phyloP scores from a whole-genome alignment of 192 early-diverging fungal species.

The Endogone sp. region DNA sequence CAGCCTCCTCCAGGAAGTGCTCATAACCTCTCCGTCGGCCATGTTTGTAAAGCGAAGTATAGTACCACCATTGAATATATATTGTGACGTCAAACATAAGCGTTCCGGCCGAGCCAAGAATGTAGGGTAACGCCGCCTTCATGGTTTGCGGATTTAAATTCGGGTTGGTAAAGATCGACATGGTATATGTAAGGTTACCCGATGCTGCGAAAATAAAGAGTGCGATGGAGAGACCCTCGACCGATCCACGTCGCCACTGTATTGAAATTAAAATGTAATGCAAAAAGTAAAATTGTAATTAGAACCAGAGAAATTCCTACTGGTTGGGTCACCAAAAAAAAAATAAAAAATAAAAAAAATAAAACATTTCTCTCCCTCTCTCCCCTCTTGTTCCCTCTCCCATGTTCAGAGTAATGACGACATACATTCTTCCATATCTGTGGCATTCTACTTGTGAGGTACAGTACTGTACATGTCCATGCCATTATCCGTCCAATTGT shows the following conservation, averaged over 20 bases:
- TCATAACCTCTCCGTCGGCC: background rate
- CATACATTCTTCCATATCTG: slow-evolving; percentile 69
- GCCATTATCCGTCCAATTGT: slow-evolving; percentile 57
- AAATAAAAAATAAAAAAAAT: too few relatives aligned
- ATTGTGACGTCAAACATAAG: slow-evolving; percentile 68
- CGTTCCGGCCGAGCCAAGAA: slow-evolving; percentile 70
- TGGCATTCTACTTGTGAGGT: slow-evolving; percentile 68
- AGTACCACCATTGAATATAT: slow-evolving; percentile 46
- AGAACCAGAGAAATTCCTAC: too few relatives aligned
- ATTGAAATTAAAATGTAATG: slow-evolving; percentile 19
- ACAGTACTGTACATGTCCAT: slow-evolving; percentile 62
- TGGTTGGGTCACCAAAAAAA: too few relatives aligned
- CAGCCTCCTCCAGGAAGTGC: too few relatives aligned
- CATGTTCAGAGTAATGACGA: background rate
- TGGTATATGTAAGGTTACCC: slow-evolving; percentile 65
- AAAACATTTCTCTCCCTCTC: too few relatives aligned
- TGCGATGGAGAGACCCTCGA: slow-evolving; percentile 65
- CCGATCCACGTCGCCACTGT: slow-evolving; percentile 40
- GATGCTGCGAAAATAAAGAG: slow-evolving; percentile 73
- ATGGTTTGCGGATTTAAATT: slow-evolving; percentile 20
- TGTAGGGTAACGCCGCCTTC: slow-evolving; percentile 41
- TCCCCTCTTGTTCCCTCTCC: too few relatives aligned
- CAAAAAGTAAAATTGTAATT: background rate
- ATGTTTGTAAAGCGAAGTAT: background rate
- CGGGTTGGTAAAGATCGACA: slow-evolving; percentile 43